A percentile compares a stretch with the other conserved stretches of the same genome.
Evolutionary conservation across 352 stramenopile genomes (phyloP).

Genomic region (Elongisporangium undulatum): DNA sequence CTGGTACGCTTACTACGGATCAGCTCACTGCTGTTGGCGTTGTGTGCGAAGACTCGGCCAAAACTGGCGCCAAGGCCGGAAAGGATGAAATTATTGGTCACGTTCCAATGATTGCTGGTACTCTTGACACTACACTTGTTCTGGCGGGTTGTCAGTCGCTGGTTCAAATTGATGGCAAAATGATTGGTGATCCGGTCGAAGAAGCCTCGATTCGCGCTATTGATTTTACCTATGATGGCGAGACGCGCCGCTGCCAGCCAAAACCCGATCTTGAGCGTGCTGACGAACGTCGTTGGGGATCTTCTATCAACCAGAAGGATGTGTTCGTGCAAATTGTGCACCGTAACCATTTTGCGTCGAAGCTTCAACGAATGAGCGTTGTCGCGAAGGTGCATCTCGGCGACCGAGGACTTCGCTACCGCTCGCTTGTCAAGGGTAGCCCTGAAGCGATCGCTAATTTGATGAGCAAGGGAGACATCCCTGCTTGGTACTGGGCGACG

Average conservation of each 20-base stretch:
- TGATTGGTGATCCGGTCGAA: constrained; percentile 98
- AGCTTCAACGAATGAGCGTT: constrained; percentile 97
- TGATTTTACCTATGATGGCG: constrained; percentile 86
- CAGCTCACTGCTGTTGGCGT: constrained; percentile 93
- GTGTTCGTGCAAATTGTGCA: constrained; percentile 90
- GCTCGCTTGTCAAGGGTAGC: constrained; percentile 96
- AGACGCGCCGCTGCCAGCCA: constrained; percentile 66
- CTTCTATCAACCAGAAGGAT: constrained; percentile 67
- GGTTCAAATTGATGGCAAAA: constrained; percentile 95
- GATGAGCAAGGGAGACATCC: constrained; percentile 78
- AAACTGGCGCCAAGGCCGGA: constrained; percentile 12
- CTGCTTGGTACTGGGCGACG: constrained; percentile 88
- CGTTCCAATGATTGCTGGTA: constrained; percentile 81
- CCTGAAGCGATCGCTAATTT: constrained; percentile 92
- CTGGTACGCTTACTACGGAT: constrained; percentile 97
- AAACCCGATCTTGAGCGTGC: constrained; percentile 71
- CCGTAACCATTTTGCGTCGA: constrained; percentile 94
- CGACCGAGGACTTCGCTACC: constrained; percentile 62
- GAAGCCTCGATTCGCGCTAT: constrained; percentile 96
- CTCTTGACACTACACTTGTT: constrained; percentile 77
- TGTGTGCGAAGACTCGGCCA: constrained; percentile 68
- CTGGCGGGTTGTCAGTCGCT: constrained; percentile 95
- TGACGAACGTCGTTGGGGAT: constrained; percentile 65
- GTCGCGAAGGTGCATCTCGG: constrained; percentile 87
- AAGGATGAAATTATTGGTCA: constrained; percentile 54